A percentile compares a stretch with the other conserved stretches of the same genome.
Evolutionary conservation across 768 basidiomycete species (phyloP).

Genomic region (Russula sp.): DNA sequence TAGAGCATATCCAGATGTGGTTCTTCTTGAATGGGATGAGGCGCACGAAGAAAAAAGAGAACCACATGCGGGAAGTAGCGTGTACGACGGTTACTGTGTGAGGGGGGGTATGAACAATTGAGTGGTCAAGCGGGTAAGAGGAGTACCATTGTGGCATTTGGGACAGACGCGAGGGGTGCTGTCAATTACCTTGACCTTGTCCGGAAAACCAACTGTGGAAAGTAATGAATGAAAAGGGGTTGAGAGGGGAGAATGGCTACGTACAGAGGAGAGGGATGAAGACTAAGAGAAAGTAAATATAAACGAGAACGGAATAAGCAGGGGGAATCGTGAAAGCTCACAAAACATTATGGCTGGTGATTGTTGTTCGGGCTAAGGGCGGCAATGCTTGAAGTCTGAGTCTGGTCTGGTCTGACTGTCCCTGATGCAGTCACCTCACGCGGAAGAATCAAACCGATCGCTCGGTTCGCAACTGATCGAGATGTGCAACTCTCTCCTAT

Average conservation of each 20-base stretch:
- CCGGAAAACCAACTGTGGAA: slow-evolving; percentile 58
- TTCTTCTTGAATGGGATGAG: slow-evolving; percentile 57
- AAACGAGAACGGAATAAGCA: neutral
- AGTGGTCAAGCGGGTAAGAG: slow-evolving; percentile 7
- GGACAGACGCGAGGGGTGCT: slow-evolving; percentile 57
- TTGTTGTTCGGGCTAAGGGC: neutral
- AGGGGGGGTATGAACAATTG: neutral
- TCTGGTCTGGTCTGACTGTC: too few species aligned
- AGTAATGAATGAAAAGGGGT: slow-evolving; percentile 6
- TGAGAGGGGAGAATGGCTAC: slow-evolving; percentile 12
- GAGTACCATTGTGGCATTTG: slow-evolving; percentile 62
- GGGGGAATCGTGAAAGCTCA: neutral
- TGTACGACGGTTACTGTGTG: slow-evolving; percentile 51
- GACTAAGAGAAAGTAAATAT: slow-evolving; percentile 25
- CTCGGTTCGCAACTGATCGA: neutral
- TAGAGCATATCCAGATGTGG: slow-evolving; percentile 64
- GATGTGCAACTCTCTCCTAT: neutral
- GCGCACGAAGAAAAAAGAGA: slow-evolving; percentile 71
- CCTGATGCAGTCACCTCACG: neutral
- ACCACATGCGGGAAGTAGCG: slow-evolving; percentile 65
- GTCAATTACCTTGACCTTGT: slow-evolving; percentile 50
- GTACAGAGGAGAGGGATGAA: slow-evolving; percentile 35
- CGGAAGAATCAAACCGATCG: neutral
- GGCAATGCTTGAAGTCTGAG: too few species aligned
- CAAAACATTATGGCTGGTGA: slow-evolving; percentile 10